Conservation (phyloP, 2,329 filamentous ascomycete species). For the Cladosporium sp. region DNA sequence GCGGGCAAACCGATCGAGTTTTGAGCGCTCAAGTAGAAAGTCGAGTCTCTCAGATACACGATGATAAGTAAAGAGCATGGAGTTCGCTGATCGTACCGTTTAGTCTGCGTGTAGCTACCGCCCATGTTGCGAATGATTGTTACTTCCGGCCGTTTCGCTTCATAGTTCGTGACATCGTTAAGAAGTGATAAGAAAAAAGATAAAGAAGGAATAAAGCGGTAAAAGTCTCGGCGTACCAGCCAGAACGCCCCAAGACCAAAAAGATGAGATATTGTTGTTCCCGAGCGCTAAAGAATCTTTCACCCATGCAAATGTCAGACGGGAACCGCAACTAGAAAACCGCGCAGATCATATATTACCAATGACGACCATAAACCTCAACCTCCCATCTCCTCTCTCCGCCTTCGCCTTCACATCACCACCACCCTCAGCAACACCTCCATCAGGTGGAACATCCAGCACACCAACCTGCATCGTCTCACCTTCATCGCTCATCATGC, state of each 20-base stretch:
- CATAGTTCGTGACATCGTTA: background rate
- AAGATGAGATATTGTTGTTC: background rate
- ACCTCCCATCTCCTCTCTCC: conserved; percentile 47
- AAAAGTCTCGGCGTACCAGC: background rate
- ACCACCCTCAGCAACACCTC: conserved; percentile 29
- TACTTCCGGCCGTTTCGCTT: background rate
- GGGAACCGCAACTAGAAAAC: background rate
- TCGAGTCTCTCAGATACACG: no score
- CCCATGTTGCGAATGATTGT: background rate
- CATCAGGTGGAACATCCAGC: conserved; percentile 27
- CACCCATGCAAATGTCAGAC: background rate
- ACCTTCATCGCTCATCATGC: conserved; percentile 35
- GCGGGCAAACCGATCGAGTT: no score
- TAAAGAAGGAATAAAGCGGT: fast-evolving
- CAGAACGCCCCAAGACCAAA: background rate
- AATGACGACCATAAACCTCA: conserved; percentile 62
- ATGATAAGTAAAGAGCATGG: no score
- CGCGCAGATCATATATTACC: conserved; percentile 45
- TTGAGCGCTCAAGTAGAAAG: no score
- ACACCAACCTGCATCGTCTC: conserved; percentile 39
- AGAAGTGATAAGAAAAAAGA: background rate
- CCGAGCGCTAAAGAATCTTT: background rate
- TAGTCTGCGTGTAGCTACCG: no score
- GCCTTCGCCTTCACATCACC: conserved; percentile 30
- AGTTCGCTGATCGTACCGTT: no score